Percentiles rank a stretch among this genome's conserved stretches.
Conservation (phyloP, 1,284 basidiomycete genomes). For the Puccinia triticina region DNA sequence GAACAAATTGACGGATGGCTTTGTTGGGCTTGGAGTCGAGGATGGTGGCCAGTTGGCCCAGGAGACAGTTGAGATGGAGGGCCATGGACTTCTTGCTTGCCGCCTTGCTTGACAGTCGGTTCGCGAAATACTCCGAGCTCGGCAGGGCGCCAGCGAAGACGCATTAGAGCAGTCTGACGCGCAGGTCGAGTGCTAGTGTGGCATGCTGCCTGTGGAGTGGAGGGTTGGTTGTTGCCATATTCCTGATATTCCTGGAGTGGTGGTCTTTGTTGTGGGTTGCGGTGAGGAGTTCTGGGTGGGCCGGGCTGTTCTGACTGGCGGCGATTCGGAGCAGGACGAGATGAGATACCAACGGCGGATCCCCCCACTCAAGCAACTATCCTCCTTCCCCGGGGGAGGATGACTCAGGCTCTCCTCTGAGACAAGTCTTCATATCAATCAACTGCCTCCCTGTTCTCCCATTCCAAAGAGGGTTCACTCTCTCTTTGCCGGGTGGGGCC, state of each 20-base stretch:
- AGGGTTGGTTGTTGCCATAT: neutral
- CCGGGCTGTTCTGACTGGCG: too few relatives aligned
- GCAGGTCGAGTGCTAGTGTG: slow-evolving; percentile 55
- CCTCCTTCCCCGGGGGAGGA: too few relatives aligned
- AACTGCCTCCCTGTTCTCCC: too few relatives aligned
- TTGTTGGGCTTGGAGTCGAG: slow-evolving; percentile 54
- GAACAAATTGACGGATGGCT: slow-evolving; percentile 55
- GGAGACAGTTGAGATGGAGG: slow-evolving; percentile 52
- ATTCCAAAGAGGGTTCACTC: too few relatives aligned
- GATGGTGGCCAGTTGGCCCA: slow-evolving; percentile 50
- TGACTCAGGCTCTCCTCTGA: too few relatives aligned
- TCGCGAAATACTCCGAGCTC: slow-evolving; percentile 42
- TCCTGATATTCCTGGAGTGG: too few relatives aligned
- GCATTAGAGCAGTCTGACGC: slow-evolving; percentile 56
- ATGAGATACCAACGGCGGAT: neutral
- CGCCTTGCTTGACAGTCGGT: slow-evolving; percentile 5
- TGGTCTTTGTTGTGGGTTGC: neutral
- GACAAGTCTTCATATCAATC: too few relatives aligned
- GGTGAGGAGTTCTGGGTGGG: too few relatives aligned
- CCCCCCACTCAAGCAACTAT: too few relatives aligned
- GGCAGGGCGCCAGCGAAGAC: slow-evolving; percentile 53
- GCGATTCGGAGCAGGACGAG: too few relatives aligned
- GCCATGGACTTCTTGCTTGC: slow-evolving; percentile 51
- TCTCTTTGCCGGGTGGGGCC: too few relatives aligned
- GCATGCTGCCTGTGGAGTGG: neutral